Percentiles rank a stretch among this genome's conserved stretches.
Evolutionary conservation across 1,284 basidiomycete species (phyloP).

Genomic region (Melampsora americana): DNA sequence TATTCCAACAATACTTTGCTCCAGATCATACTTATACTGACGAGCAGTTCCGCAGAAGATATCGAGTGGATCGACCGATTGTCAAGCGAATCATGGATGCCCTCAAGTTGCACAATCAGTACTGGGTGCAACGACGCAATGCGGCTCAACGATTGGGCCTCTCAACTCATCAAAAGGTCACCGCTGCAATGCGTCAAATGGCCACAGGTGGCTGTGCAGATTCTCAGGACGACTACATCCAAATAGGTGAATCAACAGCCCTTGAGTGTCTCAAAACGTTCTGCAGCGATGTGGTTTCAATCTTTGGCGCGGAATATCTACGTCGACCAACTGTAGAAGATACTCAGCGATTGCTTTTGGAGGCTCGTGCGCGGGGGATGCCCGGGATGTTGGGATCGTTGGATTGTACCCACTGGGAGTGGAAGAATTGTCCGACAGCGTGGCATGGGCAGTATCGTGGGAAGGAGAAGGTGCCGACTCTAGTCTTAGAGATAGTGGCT

Average conservation of each 20-base stretch:
- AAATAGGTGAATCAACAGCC: too few species aligned
- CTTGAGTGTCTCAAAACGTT: too few species aligned
- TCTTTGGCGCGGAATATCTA: constrained; percentile 14
- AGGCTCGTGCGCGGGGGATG: constrained; percentile 9
- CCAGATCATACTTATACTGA: neutral
- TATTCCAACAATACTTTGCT: neutral
- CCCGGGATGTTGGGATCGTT: constrained; percentile 8
- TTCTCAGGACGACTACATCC: too few species aligned
- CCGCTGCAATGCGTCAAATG: constrained; percentile 9
- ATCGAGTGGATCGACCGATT: neutral
- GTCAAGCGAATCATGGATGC: neutral
- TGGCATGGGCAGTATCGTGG: too few species aligned
- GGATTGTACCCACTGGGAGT: too few species aligned
- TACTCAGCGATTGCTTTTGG: neutral
- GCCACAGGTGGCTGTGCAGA: too few species aligned
- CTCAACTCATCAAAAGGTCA: constrained; percentile 20
- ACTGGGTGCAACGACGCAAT: too few species aligned
- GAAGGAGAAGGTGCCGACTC: constrained; percentile 17
- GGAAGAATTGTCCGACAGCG: too few species aligned
- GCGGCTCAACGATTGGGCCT: constrained; percentile 8
- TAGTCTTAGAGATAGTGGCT: neutral
- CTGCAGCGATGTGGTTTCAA: neutral
- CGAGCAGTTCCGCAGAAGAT: neutral
- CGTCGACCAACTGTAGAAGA: constrained; percentile 3
- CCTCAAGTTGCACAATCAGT: neutral